These are phyloP conservation scores for Rhodotorula sp. DNA, from an alignment of 1,284 basidiomycete species.

Conservation along the genomic window DNA sequence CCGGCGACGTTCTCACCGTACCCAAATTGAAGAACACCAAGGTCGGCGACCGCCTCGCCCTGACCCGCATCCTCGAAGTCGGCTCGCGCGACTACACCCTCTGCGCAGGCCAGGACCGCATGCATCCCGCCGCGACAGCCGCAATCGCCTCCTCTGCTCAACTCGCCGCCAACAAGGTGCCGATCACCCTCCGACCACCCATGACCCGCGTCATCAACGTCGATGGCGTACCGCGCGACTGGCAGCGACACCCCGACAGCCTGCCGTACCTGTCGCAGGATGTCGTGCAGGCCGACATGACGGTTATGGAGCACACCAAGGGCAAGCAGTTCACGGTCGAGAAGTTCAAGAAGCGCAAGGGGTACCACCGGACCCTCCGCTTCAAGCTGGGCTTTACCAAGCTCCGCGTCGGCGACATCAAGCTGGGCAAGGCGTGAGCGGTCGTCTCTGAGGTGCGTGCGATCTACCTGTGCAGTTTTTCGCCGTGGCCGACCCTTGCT, in stretches of 20 bases:
- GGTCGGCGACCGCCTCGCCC: constrained; percentile 77
- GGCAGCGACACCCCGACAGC: constrained; percentile 39
- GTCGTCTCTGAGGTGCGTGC: neutral
- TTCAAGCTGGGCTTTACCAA: constrained; percentile 40
- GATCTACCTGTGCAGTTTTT: too few species aligned
- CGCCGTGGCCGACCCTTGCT: neutral
- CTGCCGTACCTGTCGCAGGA: constrained; percentile 51
- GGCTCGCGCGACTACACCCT: constrained; percentile 93
- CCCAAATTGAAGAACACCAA: constrained; percentile 72
- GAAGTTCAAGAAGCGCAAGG: constrained; percentile 97
- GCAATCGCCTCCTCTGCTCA: constrained; percentile 9
- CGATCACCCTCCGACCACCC: constrained; percentile 51
- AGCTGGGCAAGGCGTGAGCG: constrained; percentile 33
- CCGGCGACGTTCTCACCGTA: constrained; percentile 86
- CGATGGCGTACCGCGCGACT: constrained; percentile 36
- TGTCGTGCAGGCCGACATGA: constrained; percentile 72
- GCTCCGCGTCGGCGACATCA: constrained; percentile 72
- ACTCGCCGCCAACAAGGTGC: constrained; percentile 51
- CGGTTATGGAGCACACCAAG: constrained; percentile 95
- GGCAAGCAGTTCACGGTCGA: constrained; percentile 83
- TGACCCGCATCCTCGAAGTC: constrained; percentile 88
- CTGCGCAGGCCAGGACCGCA: constrained; percentile 53
- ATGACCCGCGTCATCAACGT: constrained; percentile 14
- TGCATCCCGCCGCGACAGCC: neutral
- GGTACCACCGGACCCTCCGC: constrained; percentile 58